phyloP scores from a whole-genome alignment of 2,329 filamentous ascomycete genomes.

The Rutstroemia sp. region DNA sequence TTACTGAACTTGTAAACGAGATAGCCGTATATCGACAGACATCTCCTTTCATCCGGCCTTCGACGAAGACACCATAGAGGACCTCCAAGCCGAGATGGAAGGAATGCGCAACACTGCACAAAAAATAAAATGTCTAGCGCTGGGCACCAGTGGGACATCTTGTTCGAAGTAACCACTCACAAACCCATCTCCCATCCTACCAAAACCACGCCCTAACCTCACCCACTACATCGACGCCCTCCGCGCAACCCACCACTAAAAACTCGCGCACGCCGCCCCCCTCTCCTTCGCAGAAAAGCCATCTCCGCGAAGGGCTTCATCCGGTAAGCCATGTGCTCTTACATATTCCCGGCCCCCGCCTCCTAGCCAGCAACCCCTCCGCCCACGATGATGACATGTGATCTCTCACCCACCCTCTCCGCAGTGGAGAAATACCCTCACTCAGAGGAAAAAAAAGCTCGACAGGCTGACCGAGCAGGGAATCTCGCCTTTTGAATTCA shows the following conservation, averaged over 20 bases:
- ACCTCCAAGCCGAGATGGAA: background rate
- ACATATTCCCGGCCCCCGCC: slow-evolving; percentile 28
- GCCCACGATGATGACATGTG: background rate
- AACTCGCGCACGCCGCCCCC: background rate
- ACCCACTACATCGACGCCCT: background rate
- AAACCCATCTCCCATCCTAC: background rate
- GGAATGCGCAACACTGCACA: background rate
- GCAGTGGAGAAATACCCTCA: slow-evolving; percentile 8
- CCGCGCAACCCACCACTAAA: background rate
- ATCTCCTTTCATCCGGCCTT: background rate
- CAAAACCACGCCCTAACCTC: background rate
- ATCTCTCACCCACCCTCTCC: slow-evolving; percentile 9
- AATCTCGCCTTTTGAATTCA: background rate
- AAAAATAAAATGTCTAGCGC: background rate
- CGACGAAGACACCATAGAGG: background rate
- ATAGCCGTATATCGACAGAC: background rate
- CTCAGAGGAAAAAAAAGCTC: slow-evolving; percentile 6
- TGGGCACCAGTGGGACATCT: background rate
- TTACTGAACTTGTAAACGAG: background rate
- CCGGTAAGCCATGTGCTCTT: slow-evolving; percentile 47
- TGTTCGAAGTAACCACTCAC: background rate
- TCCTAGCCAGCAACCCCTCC: background rate
- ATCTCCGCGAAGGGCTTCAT: slow-evolving; percentile 30
- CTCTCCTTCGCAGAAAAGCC: background rate
- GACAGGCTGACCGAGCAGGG: background rate